Conservation (phyloP, 305 asterid species). For the Fraxinus latifolia region DNA sequence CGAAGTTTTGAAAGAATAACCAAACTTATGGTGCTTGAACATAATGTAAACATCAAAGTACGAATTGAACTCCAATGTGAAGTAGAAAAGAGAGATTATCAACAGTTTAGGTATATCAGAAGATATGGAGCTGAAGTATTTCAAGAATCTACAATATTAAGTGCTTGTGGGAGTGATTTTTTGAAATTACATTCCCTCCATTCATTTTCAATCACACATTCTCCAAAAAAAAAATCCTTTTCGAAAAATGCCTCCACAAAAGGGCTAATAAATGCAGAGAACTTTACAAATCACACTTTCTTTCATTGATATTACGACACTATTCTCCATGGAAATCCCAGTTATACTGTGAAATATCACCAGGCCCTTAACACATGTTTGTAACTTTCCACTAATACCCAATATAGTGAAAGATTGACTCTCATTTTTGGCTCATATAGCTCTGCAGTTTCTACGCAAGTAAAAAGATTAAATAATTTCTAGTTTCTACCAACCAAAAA, state of each 20-base stretch:
- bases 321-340: neutral
- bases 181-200: neutral
- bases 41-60: neutral
- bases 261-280: neutral
- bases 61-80: neutral
- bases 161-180: neutral
- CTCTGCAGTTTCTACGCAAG: neutral
- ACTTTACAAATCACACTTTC: neutral
- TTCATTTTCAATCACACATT: neutral
- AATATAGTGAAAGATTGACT: neutral
- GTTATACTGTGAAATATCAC: neutral
- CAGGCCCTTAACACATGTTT: neutral
- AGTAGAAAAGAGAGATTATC: neutral
- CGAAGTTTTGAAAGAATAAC: neutral
- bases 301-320: neutral
- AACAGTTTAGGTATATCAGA: neutral
- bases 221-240: neutral
- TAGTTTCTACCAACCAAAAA: neutral
- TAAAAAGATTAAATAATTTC: neutral
- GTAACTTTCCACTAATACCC: neutral
- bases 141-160: neutral
- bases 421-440: neutral
- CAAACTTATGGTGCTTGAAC: neutral
- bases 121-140: neutral
- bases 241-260: neutral